Evolutionary conservation across 306 rosid genomes (phyloP).

Genomic region (Fragaria nilgerrensis): DNA sequence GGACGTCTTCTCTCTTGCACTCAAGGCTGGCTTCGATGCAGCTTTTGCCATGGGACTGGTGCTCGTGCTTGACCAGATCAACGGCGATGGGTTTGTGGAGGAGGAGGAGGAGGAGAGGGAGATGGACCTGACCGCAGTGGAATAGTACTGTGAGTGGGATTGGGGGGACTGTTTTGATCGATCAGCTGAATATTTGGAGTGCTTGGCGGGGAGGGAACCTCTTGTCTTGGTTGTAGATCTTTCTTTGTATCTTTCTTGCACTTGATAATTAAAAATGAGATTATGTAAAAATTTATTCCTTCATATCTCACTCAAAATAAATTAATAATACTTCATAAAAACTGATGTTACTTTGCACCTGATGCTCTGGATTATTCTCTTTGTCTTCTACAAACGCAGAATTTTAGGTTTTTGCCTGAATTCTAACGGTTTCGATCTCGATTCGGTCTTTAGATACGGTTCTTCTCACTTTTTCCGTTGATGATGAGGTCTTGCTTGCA

Average conservation of each 20-base stretch:
- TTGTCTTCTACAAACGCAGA: not conserved
- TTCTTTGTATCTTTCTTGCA: not conserved
- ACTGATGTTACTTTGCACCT: not conserved
- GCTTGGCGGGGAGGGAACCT: not conserved
- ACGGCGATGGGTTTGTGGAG: conserved; percentile 44
- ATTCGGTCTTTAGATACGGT: not conserved
- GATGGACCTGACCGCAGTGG: conserved; percentile 46
- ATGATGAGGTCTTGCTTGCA: not conserved
- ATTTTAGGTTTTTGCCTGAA: not conserved
- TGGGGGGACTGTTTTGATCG: not conserved
- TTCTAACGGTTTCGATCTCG: not conserved
- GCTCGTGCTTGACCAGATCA: conserved; percentile 77
- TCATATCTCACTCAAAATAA: not conserved
- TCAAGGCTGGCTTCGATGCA: conserved; percentile 80
- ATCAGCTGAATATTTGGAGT: not conserved
- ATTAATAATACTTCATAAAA: not conserved
- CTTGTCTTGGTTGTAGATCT: conserved; percentile 1
- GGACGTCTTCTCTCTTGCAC: conserved; percentile 74
- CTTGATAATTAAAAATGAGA: conserved; percentile 9
- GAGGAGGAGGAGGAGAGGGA: conserved; percentile 11
- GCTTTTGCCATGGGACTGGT: conserved; percentile 90
- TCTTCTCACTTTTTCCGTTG: not conserved
- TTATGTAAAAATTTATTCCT: conserved; percentile 3
- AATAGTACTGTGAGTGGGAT: not conserved
- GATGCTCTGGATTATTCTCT: not conserved